phyloP scores from a whole-genome alignment of 495 filamentous ascomycete species.

The Tuber melanosporum region DNA sequence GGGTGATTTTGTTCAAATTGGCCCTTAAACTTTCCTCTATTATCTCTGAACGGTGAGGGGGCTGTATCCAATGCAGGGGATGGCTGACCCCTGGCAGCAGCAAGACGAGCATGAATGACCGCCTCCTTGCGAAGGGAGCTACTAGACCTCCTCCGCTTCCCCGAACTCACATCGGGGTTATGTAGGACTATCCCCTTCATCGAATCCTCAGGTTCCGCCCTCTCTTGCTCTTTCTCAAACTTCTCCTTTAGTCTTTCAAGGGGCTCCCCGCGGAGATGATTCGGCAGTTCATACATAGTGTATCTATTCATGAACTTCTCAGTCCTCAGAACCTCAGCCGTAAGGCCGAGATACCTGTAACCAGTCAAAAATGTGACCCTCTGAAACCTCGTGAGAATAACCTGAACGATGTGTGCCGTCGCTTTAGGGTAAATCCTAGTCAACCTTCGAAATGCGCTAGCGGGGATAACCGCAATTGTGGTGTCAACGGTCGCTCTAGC shows the following conservation, averaged over 20 bases:
- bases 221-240: slow-evolving; percentile 77
- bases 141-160: slow-evolving; percentile 63
- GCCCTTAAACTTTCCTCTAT: slow-evolving; percentile 9
- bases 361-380: slow-evolving; percentile 90
- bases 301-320: slow-evolving; percentile 88
- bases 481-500: slow-evolving; percentile 95
- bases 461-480: slow-evolving; percentile 96
- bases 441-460: slow-evolving; percentile 84
- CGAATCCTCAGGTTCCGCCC: slow-evolving; percentile 72
- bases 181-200: slow-evolving; percentile 94
- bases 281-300: slow-evolving; percentile 84
- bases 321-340: slow-evolving; percentile 80
- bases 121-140: slow-evolving; percentile 74
- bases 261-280: slow-evolving; percentile 77
- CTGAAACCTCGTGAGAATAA: slow-evolving; percentile 89
- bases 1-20: slow-evolving; percentile 17
- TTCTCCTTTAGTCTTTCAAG: slow-evolving; percentile 87
- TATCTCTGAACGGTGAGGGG: slow-evolving; percentile 29
- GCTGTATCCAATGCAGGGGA: slow-evolving; percentile 40
- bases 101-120: slow-evolving; percentile 54
- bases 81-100: slow-evolving; percentile 38
- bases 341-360: slow-evolving; percentile 86
- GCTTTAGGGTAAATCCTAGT: slow-evolving; percentile 95
- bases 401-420: slow-evolving; percentile 93
- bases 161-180: slow-evolving; percentile 58